Evolutionary conservation across 2,329 filamentous ascomycete genomes (phyloP), one percentile per base, ranked within the genome.

Genomic region (Neophaeococcomyces aloes): DNA sequence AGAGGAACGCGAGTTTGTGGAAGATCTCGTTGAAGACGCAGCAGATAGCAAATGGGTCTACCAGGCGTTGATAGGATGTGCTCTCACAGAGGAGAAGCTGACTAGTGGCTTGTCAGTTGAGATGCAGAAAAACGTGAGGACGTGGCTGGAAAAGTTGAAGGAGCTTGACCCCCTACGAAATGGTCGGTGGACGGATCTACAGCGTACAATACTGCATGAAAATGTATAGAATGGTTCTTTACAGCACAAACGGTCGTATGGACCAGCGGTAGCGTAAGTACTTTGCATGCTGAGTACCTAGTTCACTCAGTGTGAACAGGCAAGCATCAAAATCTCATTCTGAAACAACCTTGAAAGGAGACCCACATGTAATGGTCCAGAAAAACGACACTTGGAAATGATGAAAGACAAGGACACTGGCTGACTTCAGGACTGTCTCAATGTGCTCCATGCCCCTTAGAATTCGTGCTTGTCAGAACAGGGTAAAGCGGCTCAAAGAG

Each of bases 11-110:
- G 75, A 78, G n/a, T 78, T 78, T 44, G 79, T 95, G 48, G 75
- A 75, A 53, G 76, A 79, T 15, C 75, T 81, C 59, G 60, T 78
- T 17, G 74, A 77, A 47, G 76, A 75, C 50, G 88, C 74, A 3
- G 70, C 78, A 51, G 78, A 83, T 55, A 81, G 78, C 61, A 93
- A 94, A 64, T 91, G 86, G 76, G 83, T 94, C 34, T 94, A 94
- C 58, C 85, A 94, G 62, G 82, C 82, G 4, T 68, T 96, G 39
- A 71, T 96, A 18, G 78, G 86, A 49, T 87, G 86, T 57, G 79
- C 80, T 1, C 58, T 81, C 25, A 61, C 83, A n/a, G 48, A 71
- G 72, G 54, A 62, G 65, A 62, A 57, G 61, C 46, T 70, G 60
- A 41, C 64, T 71, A 45, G 68, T 74, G 30, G 53, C 38, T 34